phyloP scores from a whole-genome alignment of 164 flowering plant genomes.

The Vitis rotundifolia region DNA sequence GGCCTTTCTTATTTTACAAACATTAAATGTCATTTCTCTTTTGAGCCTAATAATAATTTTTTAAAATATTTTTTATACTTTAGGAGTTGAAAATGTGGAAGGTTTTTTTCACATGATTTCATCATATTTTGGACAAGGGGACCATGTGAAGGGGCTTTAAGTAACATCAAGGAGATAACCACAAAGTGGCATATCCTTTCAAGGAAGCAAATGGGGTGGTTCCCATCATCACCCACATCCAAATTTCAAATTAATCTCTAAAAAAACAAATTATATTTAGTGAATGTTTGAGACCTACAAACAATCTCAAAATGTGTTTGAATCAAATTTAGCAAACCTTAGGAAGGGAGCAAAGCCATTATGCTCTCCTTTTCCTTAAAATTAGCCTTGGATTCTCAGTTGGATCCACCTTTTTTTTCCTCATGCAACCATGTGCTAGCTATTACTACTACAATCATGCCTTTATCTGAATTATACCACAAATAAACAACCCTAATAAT shows the following conservation, averaged over 20 bases:
- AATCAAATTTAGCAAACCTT: neutral
- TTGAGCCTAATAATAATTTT: too few species aligned
- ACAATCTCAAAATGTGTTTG: conserved; percentile 13
- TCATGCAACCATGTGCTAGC: conserved; percentile 34
- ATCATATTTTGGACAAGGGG: neutral
- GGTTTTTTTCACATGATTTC: too few species aligned
- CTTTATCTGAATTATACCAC: conserved; percentile 9
- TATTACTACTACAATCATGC: conserved; percentile 24
- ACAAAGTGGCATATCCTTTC: neutral
- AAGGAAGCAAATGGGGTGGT: conserved; percentile 20
- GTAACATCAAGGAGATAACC: neutral
- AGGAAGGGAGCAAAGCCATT: neutral
- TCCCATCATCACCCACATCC: too few species aligned
- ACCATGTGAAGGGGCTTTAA: conserved; percentile 11
- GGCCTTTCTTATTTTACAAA: too few species aligned
- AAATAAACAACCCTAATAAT: neutral
- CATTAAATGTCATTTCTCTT: too few species aligned
- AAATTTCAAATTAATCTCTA: too few species aligned
- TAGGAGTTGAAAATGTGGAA: too few species aligned
- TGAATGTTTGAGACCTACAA: conserved; percentile 17
- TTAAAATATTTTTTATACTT: too few species aligned
- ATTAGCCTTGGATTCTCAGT: too few species aligned
- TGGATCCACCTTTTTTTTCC: neutral
- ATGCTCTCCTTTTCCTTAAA: neutral
- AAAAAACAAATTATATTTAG: neutral